Evolutionary conservation across 225 moss, liverwort and hornwort species (phyloP), one percentile per base, ranked within the genome.

Genomic region (Rhytidiadelphus loreus): DNA sequence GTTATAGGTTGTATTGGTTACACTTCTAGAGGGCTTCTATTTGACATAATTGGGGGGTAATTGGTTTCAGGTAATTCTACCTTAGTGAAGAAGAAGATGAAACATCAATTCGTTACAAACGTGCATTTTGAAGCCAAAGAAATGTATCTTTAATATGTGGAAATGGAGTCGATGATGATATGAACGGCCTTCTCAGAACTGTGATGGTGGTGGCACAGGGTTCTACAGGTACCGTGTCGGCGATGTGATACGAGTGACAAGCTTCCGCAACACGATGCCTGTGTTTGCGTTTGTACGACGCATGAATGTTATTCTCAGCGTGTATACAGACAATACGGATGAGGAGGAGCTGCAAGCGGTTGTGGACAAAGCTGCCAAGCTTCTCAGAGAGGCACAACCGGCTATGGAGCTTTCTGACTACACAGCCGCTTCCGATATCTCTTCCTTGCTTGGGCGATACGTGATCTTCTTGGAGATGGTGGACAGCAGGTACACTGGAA

Each of bases 391-490:
- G 23, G 52, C 48, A 6, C 60, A 61, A 9, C 61, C 90, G 4
- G 52, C 90, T 25, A 91, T 95, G 94, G 94, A 96, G 78, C 86
- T 98, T 25, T 39, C 86, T 5, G 96, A 96, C 87, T 98, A 86
- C 87, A 95, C 93, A 8, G 93, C 92, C 88, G 80, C 91, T 10
- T 43, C 86, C 8, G 94, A 96, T 56, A 21, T 90, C 37, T 80
- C 91, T 5, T 73, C 90, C 59, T 81, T 80, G 81, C 96, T 94
- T 12, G 92, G 94, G 16, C 91, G 91, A 65, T 94, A 97, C 64
- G 66, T 97, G 29, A 82, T 96, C 79, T 96, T 92, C 89, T 90
- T 89, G 94, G 97, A 97, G 90, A 92, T 97, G 83, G 83, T 87
- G 39, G 46, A 86, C 74, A 88, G 70, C 70, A 77, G 86, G 88